These are phyloP conservation scores for Talaromyces trachyspermus DNA, from an alignment of 495 filamentous ascomycete species.

Conservation along the genomic window DNA sequence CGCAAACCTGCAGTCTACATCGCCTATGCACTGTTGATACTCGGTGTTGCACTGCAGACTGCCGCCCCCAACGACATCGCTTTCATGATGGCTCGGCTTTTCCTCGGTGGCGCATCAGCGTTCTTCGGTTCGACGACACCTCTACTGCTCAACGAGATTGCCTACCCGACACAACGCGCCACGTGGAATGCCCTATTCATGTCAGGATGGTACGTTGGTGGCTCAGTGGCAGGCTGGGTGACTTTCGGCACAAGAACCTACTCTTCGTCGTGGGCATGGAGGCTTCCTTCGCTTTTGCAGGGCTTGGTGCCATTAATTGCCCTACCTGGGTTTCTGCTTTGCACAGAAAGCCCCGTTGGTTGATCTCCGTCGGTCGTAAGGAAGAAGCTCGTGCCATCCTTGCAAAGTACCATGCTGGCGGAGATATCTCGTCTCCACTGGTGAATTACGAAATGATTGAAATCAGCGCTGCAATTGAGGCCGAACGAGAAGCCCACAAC, in stretches of 20 bases:
- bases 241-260: slow-evolving; percentile 22
- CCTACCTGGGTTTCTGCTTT: slow-evolving; percentile 29
- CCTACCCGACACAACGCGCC: slow-evolving; percentile 55
- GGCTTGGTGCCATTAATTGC: slow-evolving; percentile 35
- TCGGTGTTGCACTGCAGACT: slow-evolving; percentile 51
- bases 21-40: slow-evolving; percentile 51
- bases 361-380: too few species aligned
- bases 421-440: too few species aligned
- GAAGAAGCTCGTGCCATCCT: too few species aligned
- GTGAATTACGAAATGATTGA: too few species aligned
- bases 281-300: slow-evolving; percentile 45
- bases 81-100: slow-evolving; percentile 53
- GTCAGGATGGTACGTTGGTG: slow-evolving; percentile 55
- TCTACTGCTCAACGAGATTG: slow-evolving; percentile 55
- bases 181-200: slow-evolving; percentile 57
- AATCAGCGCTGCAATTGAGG: too few species aligned
- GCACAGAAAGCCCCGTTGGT: slow-evolving; percentile 42
- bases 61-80: slow-evolving; percentile 31
- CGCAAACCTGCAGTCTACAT: slow-evolving; percentile 51
- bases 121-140: slow-evolving; percentile 51
- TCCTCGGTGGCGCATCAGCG: slow-evolving; percentile 53
- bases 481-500: too few species aligned
- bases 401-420: too few species aligned
- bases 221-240: slow-evolving; percentile 29
- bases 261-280: slow-evolving; percentile 38